Evolutionary conservation across 164 flowering plant genomes (phyloP).

Genomic region (Aristolochia contorta): DNA sequence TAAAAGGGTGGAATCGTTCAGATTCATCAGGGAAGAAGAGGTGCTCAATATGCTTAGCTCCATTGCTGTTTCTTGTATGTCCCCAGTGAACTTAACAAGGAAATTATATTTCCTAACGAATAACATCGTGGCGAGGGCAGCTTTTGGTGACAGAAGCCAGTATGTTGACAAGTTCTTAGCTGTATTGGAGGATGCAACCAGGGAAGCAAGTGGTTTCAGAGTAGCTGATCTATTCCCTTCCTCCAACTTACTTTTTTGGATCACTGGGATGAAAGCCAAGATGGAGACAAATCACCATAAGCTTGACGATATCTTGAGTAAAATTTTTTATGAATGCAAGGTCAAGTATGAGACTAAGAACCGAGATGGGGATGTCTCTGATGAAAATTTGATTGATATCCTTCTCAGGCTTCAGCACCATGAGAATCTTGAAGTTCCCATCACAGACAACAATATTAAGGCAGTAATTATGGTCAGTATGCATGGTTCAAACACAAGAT

Average conservation of each 20-base stretch:
- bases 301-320: too few species aligned
- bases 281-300: too few species aligned
- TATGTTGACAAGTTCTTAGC: slow-evolving; percentile 12
- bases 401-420: slow-evolving; percentile 3
- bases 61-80: neutral
- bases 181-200: neutral
- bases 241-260: too few species aligned
- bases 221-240: neutral
- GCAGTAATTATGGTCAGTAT: slow-evolving; percentile 8
- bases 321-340: too few species aligned
- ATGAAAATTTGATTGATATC: slow-evolving; percentile 5
- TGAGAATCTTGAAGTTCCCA: neutral
- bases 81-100: slow-evolving; percentile 7
- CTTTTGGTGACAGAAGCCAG: slow-evolving; percentile 10
- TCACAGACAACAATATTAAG: slow-evolving; percentile 3
- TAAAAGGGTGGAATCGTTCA: too few species aligned
- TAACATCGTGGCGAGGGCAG: too few species aligned
- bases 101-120: too few species aligned
- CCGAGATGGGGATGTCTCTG: too few species aligned
- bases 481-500: neutral
- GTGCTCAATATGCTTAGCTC: slow-evolving; percentile 8
- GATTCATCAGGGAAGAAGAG: slow-evolving; percentile 14
- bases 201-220: slow-evolving; percentile 5
- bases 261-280: too few species aligned
- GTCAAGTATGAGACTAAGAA: too few species aligned